A percentile compares a stretch with the other conserved stretches of the same genome.
phyloP scores from a whole-genome alignment of 2,329 filamentous ascomycete genomes.

The Eurotiales sp. region DNA sequence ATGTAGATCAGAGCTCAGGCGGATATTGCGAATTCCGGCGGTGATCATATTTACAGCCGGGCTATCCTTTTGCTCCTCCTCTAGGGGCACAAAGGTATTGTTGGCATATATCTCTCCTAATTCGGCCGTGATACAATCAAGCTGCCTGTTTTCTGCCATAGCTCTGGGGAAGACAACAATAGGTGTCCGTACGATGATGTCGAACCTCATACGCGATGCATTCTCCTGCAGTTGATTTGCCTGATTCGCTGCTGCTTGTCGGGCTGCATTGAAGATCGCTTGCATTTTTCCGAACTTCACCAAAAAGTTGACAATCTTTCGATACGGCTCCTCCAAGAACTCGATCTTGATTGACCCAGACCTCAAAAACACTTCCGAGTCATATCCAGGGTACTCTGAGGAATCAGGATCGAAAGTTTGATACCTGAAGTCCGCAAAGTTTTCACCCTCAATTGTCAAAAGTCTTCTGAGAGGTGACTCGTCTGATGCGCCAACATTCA shows the following conservation, averaged over 20 bases:
- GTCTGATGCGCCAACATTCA: constrained; percentile 82
- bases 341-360: constrained; percentile 96
- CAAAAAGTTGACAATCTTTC: constrained; percentile 95
- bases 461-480: constrained; percentile 79
- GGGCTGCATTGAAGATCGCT: constrained; percentile 93
- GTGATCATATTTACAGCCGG: constrained; percentile 84
- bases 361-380: constrained; percentile 83
- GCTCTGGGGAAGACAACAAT: constrained; percentile 91
- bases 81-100: constrained; percentile 83
- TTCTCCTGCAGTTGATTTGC: constrained; percentile 90
- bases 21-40: constrained; percentile 86
- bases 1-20: constrained; percentile 83
- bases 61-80: constrained; percentile 70
- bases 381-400: constrained; percentile 84
- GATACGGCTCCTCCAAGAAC: constrained; percentile 93
- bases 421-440: constrained; percentile 94
- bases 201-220: constrained; percentile 86
- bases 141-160: constrained; percentile 64
- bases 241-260: constrained; percentile 89
- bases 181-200: constrained; percentile 87
- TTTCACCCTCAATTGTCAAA: constrained; percentile 90
- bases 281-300: constrained; percentile 99
- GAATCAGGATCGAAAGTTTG: constrained; percentile 83
- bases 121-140: constrained; percentile 86
- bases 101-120: constrained; percentile 96